phyloP scores from a whole-genome alignment of 2,329 filamentous ascomycete genomes.

The Aspergillus proliferans region DNA sequence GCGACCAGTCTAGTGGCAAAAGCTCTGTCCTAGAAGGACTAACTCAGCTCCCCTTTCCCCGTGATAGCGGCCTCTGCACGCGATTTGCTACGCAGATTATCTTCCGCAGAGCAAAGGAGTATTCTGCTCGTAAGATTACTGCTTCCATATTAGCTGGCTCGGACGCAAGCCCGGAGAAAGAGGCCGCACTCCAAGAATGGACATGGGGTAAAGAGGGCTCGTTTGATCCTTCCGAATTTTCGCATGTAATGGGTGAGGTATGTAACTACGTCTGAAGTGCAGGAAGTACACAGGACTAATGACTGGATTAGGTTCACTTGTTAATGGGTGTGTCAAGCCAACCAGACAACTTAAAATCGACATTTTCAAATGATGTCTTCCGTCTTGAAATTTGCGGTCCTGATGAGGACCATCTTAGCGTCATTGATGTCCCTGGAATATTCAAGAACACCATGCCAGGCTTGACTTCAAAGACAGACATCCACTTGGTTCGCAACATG shows the following conservation, averaged over 20 bases:
- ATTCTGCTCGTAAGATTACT: not conserved
- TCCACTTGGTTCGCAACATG: slow-evolving; percentile 31
- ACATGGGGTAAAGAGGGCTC: not conserved
- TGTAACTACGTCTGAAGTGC: not conserved
- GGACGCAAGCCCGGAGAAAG: not conserved
- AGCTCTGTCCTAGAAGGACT: slow-evolving; percentile 26
- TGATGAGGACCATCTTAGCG: slow-evolving; percentile 31
- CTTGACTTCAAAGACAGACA: slow-evolving; percentile 31
- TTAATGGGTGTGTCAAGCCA: not conserved
- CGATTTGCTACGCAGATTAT: slow-evolving; percentile 28
- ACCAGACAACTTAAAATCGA: not conserved
- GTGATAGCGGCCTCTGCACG: slow-evolving; percentile 24
- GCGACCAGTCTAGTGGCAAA: slow-evolving; percentile 31
- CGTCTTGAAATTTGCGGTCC: slow-evolving; percentile 39
- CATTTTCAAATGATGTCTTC: slow-evolving; percentile 27
- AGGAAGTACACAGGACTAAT: not conserved
- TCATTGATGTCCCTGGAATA: slow-evolving; percentile 44
- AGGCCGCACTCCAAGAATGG: not conserved
- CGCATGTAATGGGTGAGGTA: not conserved
- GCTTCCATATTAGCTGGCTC: not conserved
- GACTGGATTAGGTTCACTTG: not conserved
- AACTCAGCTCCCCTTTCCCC: slow-evolving; percentile 24
- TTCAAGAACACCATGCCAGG: slow-evolving; percentile 33
- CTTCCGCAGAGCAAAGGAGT: slow-evolving; percentile 13
- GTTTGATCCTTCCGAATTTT: not conserved